Conservation (phyloP, 768 basidiomycete genomes). For the Pleurotus pulmonarius region DNA sequence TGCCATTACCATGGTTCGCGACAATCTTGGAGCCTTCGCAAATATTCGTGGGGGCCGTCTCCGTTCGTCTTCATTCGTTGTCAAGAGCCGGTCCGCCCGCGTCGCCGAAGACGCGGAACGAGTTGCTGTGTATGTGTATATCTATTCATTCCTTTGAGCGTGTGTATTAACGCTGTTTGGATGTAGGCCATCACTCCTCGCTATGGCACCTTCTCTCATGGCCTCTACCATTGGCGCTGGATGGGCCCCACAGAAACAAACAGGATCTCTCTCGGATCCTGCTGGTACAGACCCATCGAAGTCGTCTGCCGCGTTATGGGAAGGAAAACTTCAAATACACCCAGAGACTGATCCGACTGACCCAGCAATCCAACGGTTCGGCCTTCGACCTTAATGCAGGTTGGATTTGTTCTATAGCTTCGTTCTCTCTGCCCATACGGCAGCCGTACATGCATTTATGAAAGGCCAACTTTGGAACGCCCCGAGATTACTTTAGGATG, state of each 20-base stretch:
- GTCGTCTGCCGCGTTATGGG: slow-evolving; percentile 79
- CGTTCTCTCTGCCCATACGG: neutral
- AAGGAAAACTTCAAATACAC: slow-evolving; percentile 84
- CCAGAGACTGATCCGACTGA: slow-evolving; percentile 79
- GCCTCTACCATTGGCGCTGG: slow-evolving; percentile 67
- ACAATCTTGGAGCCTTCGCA: slow-evolving; percentile 81
- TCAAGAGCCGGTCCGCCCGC: slow-evolving; percentile 70
- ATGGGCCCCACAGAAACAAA: slow-evolving; percentile 37
- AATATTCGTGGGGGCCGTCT: slow-evolving; percentile 87
- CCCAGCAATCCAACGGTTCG: slow-evolving; percentile 33
- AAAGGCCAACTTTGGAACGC: no score
- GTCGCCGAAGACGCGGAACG: slow-evolving; percentile 45
- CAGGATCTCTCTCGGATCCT: slow-evolving; percentile 66
- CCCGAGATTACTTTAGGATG: no score
- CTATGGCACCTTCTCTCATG: slow-evolving; percentile 50
- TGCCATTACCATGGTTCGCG: slow-evolving; percentile 78
- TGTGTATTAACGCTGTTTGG: slow-evolving; percentile 7
- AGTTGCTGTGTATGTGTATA: slow-evolving; percentile 38
- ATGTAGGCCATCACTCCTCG: slow-evolving; percentile 31
- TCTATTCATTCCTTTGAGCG: neutral
- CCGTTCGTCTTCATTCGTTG: slow-evolving; percentile 80
- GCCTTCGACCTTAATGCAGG: slow-evolving; percentile 4
- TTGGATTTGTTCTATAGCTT: neutral
- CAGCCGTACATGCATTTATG: no score
- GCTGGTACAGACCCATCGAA: slow-evolving; percentile 73